phyloP scores from a whole-genome alignment of 176 grass and related monocot genomes.

The Dendrocalamus sinicus region DNA sequence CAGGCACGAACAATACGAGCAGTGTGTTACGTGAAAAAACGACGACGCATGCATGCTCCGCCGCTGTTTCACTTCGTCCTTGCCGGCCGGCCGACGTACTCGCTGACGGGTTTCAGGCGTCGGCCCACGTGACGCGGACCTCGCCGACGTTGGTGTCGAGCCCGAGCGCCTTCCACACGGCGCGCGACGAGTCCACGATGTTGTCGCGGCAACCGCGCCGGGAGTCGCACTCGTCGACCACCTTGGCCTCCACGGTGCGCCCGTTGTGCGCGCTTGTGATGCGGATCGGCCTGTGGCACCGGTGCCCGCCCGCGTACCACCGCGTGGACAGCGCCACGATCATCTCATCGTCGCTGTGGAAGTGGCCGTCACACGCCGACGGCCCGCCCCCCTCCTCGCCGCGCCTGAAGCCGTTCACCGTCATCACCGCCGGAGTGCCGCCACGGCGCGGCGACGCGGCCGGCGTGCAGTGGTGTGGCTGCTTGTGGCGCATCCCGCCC shows the following conservation, averaged over 20 bases:
- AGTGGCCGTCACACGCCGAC: slow-evolving; percentile 41
- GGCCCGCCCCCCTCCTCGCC: slow-evolving; percentile 35
- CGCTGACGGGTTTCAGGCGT: slow-evolving; percentile 22
- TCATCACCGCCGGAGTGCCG: slow-evolving; percentile 39
- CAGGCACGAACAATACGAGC: background rate
- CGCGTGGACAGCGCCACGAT: slow-evolving; percentile 47
- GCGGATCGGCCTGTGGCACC: slow-evolving; percentile 47
- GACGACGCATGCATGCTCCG: no score
- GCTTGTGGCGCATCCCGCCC: background rate
- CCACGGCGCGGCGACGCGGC: background rate
- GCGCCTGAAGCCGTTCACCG: slow-evolving; percentile 43
- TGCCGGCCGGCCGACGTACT: background rate
- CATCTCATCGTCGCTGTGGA: slow-evolving; percentile 46
- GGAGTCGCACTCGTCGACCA: slow-evolving; percentile 51
- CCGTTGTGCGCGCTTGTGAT: background rate
- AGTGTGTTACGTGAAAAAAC: no score
- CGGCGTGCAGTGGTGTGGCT: background rate
- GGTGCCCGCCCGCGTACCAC: slow-evolving; percentile 27
- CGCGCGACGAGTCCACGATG: slow-evolving; percentile 46
- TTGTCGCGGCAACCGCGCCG: slow-evolving; percentile 18
- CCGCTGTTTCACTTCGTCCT: background rate
- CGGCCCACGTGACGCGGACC: slow-evolving; percentile 45
- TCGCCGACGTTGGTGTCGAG: slow-evolving; percentile 38
- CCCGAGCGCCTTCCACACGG: slow-evolving; percentile 55
- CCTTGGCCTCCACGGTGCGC: slow-evolving; percentile 30